Conservation (phyloP, 768 basidiomycete species). For the Agrocybe chaxingu region DNA sequence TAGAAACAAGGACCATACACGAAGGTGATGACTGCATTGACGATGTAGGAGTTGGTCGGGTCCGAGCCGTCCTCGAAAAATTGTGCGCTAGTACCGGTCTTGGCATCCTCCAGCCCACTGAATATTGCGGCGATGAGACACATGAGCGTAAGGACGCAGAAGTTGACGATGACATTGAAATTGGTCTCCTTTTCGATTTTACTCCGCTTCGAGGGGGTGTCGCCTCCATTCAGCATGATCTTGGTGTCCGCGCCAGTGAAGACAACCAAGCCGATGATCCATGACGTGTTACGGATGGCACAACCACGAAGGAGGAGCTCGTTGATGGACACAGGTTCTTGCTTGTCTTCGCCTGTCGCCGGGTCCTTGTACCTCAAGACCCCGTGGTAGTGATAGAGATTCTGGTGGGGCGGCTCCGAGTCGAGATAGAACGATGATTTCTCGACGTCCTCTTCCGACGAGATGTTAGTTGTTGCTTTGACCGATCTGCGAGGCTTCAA, state of each 20-base stretch:
- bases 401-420: constrained; percentile 91
- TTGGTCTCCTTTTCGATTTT: constrained; percentile 99
- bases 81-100: constrained; percentile 59
- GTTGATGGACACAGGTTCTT: constrained; percentile 82
- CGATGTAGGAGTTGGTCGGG: constrained; percentile 52
- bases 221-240: constrained; percentile 90
- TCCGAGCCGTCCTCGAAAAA: constrained; percentile 70
- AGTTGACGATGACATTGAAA: constrained; percentile 96
- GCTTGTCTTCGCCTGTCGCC: constrained; percentile 45
- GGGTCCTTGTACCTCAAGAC: constrained; percentile 73
- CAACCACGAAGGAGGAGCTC: constrained; percentile 92
- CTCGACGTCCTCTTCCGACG: constrained; percentile 87
- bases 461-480: constrained; percentile 70
- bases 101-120: constrained; percentile 68
- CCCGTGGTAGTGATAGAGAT: constrained; percentile 88
- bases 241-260: constrained; percentile 93
- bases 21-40: constrained; percentile 87
- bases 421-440: constrained; percentile 85
- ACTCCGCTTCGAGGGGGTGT: constrained; percentile 92
- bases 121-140: constrained; percentile 74
- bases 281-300: constrained; percentile 82
- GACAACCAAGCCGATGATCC: constrained; percentile 92
- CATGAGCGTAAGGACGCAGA: constrained; percentile 71
- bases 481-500: constrained; percentile 82
- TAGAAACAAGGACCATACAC: constrained; percentile 54